Conservation (phyloP, 257 asterid species). For the Lavandula angustifolia region DNA sequence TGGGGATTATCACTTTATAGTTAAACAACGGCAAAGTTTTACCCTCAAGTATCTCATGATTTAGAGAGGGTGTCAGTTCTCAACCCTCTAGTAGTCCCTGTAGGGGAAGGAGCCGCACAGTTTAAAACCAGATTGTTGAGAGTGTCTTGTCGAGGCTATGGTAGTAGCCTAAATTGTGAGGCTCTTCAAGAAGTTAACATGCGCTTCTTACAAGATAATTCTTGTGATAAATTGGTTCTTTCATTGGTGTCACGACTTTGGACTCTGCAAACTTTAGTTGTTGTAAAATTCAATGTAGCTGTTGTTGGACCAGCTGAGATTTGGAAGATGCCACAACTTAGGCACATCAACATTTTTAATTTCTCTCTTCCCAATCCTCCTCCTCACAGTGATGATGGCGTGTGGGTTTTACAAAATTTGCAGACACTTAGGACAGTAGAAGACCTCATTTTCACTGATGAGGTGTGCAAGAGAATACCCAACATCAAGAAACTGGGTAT, state of each 20-base stretch:
- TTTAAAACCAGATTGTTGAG: not conserved
- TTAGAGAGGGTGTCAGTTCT: not conserved
- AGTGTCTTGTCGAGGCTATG: not conserved
- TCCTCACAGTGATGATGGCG: not conserved
- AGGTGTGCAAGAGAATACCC: too few species aligned
- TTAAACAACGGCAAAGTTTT: too few species aligned
- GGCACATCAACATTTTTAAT: not conserved
- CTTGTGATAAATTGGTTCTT: not conserved
- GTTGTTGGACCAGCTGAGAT: constrained; percentile 4
- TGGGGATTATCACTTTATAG: too few species aligned
- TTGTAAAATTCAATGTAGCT: not conserved
- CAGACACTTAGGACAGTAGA: not conserved
- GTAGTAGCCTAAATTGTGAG: too few species aligned
- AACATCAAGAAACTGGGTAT: too few species aligned
- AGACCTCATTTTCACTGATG: not conserved
- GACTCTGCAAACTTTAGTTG: constrained; percentile 22
- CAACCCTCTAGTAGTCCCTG: not conserved
- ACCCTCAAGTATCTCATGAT: not conserved
- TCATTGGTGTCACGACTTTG: constrained; percentile 19
- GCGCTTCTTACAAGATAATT: not conserved
- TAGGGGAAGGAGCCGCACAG: not conserved
- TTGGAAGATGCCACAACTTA: too few species aligned
- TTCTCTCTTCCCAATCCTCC: constrained; percentile 3
- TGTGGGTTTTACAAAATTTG: not conserved
- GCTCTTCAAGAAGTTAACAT: not conserved